phyloP scores from a whole-genome alignment of 177 flowering plant species.

The Tripterygium wilfordii region DNA sequence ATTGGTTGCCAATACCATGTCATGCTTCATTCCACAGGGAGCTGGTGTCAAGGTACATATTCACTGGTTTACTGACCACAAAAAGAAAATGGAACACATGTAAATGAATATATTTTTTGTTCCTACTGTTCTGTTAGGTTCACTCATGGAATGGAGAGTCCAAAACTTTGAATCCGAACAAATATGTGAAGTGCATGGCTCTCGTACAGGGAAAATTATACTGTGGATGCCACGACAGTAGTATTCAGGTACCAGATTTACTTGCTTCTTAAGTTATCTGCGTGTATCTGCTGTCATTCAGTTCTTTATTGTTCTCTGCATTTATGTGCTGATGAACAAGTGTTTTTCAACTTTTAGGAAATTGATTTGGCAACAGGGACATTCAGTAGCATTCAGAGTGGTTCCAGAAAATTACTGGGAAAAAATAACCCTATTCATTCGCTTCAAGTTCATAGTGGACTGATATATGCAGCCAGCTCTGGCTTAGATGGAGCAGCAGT shows the following conservation, averaged over 20 bases:
- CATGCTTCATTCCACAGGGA: constrained; percentile 76
- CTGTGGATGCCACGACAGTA: constrained; percentile 69
- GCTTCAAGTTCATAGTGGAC: constrained; percentile 47
- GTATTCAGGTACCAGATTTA: constrained; percentile 57
- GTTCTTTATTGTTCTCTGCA: background rate
- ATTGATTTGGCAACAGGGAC: constrained; percentile 76
- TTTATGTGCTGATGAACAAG: background rate
- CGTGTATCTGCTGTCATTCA: background rate
- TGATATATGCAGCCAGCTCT: constrained; percentile 56
- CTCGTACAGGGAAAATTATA: constrained; percentile 64
- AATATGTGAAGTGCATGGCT: constrained; percentile 55
- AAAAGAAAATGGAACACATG: background rate
- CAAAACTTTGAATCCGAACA: constrained; percentile 43
- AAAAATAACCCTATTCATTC: constrained; percentile 63
- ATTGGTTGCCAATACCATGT: constrained; percentile 50
- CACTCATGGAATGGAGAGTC: constrained; percentile 69
- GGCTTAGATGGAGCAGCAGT: constrained; percentile 66
- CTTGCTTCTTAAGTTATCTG: background rate
- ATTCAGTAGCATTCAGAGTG: constrained; percentile 48
- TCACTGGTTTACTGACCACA: background rate
- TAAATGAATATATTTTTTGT: too few species aligned
- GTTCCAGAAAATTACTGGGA: constrained; percentile 52
- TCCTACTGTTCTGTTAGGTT: constrained; percentile 46
- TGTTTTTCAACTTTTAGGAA: constrained; percentile 37
- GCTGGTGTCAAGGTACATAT: constrained; percentile 71